Base-by-base conservation (phyloP, 2,329 filamentous ascomycete species). In the Colletotrichum viniferum region DNA sequence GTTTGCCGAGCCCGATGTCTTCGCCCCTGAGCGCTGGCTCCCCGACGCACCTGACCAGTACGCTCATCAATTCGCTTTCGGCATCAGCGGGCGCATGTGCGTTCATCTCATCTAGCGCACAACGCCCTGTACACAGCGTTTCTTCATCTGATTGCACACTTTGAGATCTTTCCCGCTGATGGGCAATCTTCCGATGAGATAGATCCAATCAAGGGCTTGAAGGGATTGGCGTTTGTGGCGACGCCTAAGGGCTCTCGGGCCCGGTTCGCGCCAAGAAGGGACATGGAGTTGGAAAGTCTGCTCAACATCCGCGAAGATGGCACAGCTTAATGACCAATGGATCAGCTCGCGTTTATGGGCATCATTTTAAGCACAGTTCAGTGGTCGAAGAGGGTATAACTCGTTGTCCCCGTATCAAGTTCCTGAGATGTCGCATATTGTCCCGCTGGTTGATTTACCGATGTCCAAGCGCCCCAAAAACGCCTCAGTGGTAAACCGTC, bases 1-100 rank as follows among this genome's bases (percentile, higher is more conserved):
- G 79, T 94, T 93, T 84, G 92, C 92, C 78, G 86, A 91, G 7
- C 91, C 92, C 0, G 90, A 93, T 67, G 86, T 90, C 26, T 94
- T 93, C 78, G 83, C 92, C 9, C 83, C 86, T 14, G 87, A 83
- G 64, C 81, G 82, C 12, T 90, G 77, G 83, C 81, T 84, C 83
- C 77, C 78, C 10, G 77, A 79, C 38, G 65, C 72, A 7, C 52
- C 68, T 9, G 86, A 77, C n/a, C 78, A 77, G 30, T 78, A 80
- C 30, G 79, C 79, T 2, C 88, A 87, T 2, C 88, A 90, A 74
- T 90, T 88, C 76, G 87, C 85, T 55, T 90, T 89, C 74, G 89
- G 89, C 1, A 87, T 89, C 2, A 89, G 88, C 4, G 86, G 86
- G 34, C 83, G 89, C n/a, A 90, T 90, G 88, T 90, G 89, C 76